phyloP scores from a whole-genome alignment of 208 protist genomes.

The Leishmania turanica region DNA sequence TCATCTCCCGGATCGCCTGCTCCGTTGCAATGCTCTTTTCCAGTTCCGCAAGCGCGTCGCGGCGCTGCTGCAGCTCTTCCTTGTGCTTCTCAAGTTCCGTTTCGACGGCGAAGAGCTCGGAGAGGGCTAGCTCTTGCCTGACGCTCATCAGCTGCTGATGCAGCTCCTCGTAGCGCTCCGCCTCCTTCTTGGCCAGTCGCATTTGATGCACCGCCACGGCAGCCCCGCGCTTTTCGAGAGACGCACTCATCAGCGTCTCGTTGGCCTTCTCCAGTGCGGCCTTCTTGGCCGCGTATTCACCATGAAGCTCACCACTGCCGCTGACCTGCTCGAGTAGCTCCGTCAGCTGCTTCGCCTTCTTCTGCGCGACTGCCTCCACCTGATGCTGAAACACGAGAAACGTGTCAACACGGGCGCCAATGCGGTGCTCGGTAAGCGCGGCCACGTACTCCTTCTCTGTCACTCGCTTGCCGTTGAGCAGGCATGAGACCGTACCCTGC shows the following conservation, averaged over 20 bases:
- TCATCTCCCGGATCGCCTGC: constrained; percentile 78
- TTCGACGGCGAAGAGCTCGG: constrained; percentile 93
- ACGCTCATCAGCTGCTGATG: constrained; percentile 48
- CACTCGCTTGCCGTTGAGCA: constrained; percentile 81
- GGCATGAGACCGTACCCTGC: constrained; percentile 60
- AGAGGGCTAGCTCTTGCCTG: constrained; percentile 75
- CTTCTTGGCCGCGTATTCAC: constrained; percentile 93
- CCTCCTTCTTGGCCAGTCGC: constrained; percentile 96
- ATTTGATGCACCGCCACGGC: constrained; percentile 94
- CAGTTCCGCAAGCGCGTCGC: constrained; percentile 54
- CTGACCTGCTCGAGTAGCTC: constrained; percentile 96
- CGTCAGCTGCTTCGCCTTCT: constrained; percentile 95
- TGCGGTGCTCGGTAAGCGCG: constrained; percentile 64
- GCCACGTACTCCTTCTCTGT: constrained; percentile 85
- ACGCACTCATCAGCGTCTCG: constrained; percentile 76
- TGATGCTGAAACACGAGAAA: constrained; percentile 98
- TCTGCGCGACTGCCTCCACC: constrained; percentile 95
- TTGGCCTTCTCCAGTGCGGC: constrained; percentile 74
- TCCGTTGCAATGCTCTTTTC: constrained; percentile 74
- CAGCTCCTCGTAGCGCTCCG: constrained; percentile 87
- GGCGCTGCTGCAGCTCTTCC: constrained; percentile 57
- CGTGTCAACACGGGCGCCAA: constrained; percentile 92
- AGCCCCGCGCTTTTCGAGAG: constrained; percentile 89
- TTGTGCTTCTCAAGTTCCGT: constrained; percentile 73
- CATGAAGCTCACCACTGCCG: constrained; percentile 90